Base-by-base conservation (phyloP, 2,329 filamentous ascomycete genomes). In the Davidsoniella neocaledoniae region DNA sequence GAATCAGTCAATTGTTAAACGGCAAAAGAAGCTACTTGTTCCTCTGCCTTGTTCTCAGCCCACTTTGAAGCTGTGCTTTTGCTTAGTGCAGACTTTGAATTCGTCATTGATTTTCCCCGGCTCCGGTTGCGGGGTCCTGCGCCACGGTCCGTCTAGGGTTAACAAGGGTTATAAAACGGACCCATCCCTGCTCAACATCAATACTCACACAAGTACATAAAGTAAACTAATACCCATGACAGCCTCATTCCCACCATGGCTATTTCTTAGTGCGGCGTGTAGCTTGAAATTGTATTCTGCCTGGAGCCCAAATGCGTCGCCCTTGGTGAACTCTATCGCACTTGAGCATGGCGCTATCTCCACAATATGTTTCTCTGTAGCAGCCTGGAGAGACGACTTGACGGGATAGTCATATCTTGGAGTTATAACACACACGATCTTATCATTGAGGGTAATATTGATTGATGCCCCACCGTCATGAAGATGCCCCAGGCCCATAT, bases 221-320 rank as follows among this genome's bases (percentile, higher is more conserved):
- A 48, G 14, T 9, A 52, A 16, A 9, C 43, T 17, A 21, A 53
- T 50, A 1, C 51, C 51, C 51, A 53, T 53, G 14, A 53, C 43
- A 5, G 47, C 47, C 37, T 53, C 51, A 5, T 42, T 21, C n/a
- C 10, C 39, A 7, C 42, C 50, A 17, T 47, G 46, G 38, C 52
- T 46, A 44, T 54, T 50, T 38, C 37, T 46, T 12, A 46, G 36
- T 29, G 44, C 29, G 44, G 38, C 5, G 10, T n/a, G 25, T 7
- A 16, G 41, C 16, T 36, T 19, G 4, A 40, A 40, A 16, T 8
- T 40, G 38, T 29, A 29, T 29, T 29, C 26, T 29, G 26, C 26
- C 26, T 8, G 26, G 5, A 29, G 26, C 26, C 26, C 26, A 29
- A 29, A 29, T 10, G 26, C 3, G 6, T 29, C 26, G 26, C 26